Evolutionary conservation across 1,284 basidiomycete genomes (phyloP).

Genomic region (Bjerkandera adusta): DNA sequence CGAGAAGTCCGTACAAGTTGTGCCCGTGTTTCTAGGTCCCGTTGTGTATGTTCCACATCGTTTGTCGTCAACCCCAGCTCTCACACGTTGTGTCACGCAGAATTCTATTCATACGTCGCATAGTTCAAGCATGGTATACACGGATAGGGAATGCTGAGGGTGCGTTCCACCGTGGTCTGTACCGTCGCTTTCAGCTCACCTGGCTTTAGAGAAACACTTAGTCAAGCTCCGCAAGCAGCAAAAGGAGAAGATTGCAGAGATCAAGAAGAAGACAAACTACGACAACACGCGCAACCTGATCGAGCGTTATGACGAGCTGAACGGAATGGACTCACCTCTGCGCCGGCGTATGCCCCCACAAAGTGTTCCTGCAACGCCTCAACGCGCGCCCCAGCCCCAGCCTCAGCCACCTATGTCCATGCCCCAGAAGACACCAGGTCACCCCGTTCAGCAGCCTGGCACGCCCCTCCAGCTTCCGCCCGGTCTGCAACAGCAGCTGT

Average conservation of each 20-base stretch:
- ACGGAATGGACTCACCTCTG: conserved; percentile 35
- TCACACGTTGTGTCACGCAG: conserved; percentile 40
- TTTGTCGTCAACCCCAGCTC: too few species aligned
- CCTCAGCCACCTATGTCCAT: conserved; percentile 21
- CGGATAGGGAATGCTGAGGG: conserved; percentile 86
- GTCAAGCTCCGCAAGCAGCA: conserved; percentile 77
- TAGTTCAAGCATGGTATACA: conserved; percentile 87
- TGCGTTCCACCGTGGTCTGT: conserved; percentile 33
- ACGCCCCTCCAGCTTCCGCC: conserved; percentile 26
- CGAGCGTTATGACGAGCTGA: conserved; percentile 83
- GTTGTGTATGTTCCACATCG: conserved; percentile 60
- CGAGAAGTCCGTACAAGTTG: conserved; percentile 46
- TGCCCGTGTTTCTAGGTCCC: conserved; percentile 71
- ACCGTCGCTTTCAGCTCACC: neutral
- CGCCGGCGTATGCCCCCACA: conserved; percentile 27
- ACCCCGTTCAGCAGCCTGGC: conserved; percentile 13
- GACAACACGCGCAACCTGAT: conserved; percentile 89
- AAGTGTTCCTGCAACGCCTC: conserved; percentile 24
- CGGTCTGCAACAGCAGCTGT: conserved; percentile 34
- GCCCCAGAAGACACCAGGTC: too few species aligned
- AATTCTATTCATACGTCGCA: conserved; percentile 78
- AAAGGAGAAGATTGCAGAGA: conserved; percentile 88
- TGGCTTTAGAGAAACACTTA: conserved; percentile 73
- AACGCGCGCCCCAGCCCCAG: conserved; percentile 18
- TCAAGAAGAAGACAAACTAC: conserved; percentile 97